Evolutionary conservation across 2,329 filamentous ascomycete species (phyloP).

Genomic region (Aspergillus pseudotamarii): DNA sequence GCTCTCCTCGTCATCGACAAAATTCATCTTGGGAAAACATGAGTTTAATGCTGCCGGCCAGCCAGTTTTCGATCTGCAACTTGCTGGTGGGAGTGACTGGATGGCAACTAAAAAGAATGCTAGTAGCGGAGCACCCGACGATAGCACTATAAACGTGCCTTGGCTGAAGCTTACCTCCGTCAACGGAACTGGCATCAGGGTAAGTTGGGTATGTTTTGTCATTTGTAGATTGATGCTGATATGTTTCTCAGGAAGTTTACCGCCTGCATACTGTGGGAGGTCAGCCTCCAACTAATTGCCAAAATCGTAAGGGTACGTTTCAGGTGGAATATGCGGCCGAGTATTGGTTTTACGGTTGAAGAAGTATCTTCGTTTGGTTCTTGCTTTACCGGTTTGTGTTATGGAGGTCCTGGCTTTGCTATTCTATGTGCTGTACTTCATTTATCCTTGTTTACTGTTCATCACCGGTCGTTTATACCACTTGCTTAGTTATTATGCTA

Average conservation of each 20-base stretch:
- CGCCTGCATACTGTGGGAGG: constrained; percentile 44
- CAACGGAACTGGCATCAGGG: constrained; percentile 33
- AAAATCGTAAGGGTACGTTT: constrained; percentile 32
- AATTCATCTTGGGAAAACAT: constrained; percentile 40
- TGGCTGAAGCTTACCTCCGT: constrained; percentile 37
- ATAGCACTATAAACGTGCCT: constrained; percentile 27
- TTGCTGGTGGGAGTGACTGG: constrained; percentile 29
- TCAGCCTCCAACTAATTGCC: constrained; percentile 37
- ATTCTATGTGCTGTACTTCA: neutral
- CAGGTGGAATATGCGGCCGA: constrained; percentile 45
- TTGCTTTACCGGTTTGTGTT: neutral
- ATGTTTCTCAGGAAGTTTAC: constrained; percentile 42
- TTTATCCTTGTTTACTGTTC: neutral
- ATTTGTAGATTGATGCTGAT: constrained; percentile 1
- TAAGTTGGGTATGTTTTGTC: constrained; percentile 19
- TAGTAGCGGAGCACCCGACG: constrained; percentile 30
- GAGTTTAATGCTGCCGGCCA: constrained; percentile 32
- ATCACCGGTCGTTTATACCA: neutral
- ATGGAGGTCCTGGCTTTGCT: neutral
- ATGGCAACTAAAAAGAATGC: constrained; percentile 29
- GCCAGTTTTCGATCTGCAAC: constrained; percentile 37
- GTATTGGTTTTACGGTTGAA: constrained; percentile 47
- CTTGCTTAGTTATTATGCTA: neutral
- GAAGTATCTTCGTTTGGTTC: constrained; percentile 8
- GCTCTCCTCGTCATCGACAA: constrained; percentile 14